These are phyloP conservation scores for Knoxia roxburghii DNA, from an alignment of 257 asterid species.

Conservation along the genomic window DNA sequence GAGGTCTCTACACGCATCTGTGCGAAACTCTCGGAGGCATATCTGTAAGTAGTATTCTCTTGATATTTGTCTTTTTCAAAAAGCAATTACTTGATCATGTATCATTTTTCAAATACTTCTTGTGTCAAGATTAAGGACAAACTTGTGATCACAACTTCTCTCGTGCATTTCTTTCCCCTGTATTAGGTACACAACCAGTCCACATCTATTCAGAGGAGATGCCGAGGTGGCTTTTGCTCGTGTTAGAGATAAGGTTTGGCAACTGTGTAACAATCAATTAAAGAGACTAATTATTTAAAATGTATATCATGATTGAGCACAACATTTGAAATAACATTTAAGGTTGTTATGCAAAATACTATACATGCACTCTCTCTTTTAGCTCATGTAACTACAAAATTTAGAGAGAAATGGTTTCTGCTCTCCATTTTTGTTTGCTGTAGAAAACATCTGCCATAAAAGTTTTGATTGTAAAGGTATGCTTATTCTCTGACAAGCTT, in stretches of 20 bases:
- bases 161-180: constrained; percentile 5
- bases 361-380: not conserved
- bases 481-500: not conserved
- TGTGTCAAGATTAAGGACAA: not conserved
- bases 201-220: constrained; percentile 81
- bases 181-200: constrained; percentile 94
- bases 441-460: not conserved
- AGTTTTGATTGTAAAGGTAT: not conserved
- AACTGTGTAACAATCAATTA: constrained; percentile 1
- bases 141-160: constrained; percentile 6
- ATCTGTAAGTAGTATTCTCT: constrained; percentile 47
- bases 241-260: constrained; percentile 69
- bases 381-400: not conserved
- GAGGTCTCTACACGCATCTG: constrained; percentile 72
- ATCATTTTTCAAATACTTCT: too few relatives aligned
- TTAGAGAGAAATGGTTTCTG: not conserved
- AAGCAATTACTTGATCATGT: too few relatives aligned
- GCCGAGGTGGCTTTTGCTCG: constrained; percentile 86
- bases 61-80: not conserved
- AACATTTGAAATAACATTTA: not conserved
- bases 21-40: constrained; percentile 74
- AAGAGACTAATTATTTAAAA: not conserved
- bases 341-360: not conserved
- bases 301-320: not conserved
- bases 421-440: not conserved